These are phyloP conservation scores for Mycena kentingensis DNA, from an alignment of 768 basidiomycete genomes.

Conservation along the genomic window DNA sequence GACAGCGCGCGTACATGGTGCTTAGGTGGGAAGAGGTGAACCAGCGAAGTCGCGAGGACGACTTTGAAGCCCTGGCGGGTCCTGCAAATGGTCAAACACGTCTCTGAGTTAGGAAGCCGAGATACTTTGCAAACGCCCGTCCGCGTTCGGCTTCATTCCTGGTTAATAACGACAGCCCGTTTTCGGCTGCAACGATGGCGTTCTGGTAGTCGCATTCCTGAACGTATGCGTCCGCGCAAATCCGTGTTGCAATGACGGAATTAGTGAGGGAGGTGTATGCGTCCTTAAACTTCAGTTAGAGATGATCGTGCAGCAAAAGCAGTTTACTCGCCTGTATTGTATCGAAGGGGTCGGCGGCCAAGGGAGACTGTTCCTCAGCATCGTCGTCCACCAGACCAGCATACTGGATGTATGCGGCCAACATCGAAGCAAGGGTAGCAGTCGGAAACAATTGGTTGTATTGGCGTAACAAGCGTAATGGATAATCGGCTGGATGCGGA, in stretches of 20 bases:
- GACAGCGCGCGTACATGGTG: slow-evolving; percentile 79
- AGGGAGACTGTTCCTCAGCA: slow-evolving; percentile 32
- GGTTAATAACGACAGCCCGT: slow-evolving; percentile 59
- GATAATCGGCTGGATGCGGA: slow-evolving; percentile 57
- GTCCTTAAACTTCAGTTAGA: slow-evolving; percentile 44
- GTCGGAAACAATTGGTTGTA: slow-evolving; percentile 69
- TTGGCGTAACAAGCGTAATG: slow-evolving; percentile 52
- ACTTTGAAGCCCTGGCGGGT: slow-evolving; percentile 69
- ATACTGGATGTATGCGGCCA: slow-evolving; percentile 71
- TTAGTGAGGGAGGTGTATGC: slow-evolving; percentile 50
- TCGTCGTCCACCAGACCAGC: slow-evolving; percentile 44
- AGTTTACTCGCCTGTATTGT: slow-evolving; percentile 57
- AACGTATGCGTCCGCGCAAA: slow-evolving; percentile 66
- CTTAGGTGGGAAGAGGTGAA: slow-evolving; percentile 87
- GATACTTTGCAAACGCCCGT: slow-evolving; percentile 51
- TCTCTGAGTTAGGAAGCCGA: slow-evolving; percentile 1
- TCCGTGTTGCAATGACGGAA: slow-evolving; percentile 67
- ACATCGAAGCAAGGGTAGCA: slow-evolving; percentile 53
- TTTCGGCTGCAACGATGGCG: slow-evolving; percentile 70
- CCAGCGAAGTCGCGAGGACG: slow-evolving; percentile 71
- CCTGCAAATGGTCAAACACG: slow-evolving; percentile 39
- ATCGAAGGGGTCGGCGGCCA: slow-evolving; percentile 47
- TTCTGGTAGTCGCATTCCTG: slow-evolving; percentile 73
- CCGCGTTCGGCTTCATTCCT: slow-evolving; percentile 60
- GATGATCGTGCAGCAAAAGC: not conserved